Evolutionary conservation across 2,329 filamentous ascomycete genomes (phyloP).

Genomic region (Uncinocarpus reesii): DNA sequence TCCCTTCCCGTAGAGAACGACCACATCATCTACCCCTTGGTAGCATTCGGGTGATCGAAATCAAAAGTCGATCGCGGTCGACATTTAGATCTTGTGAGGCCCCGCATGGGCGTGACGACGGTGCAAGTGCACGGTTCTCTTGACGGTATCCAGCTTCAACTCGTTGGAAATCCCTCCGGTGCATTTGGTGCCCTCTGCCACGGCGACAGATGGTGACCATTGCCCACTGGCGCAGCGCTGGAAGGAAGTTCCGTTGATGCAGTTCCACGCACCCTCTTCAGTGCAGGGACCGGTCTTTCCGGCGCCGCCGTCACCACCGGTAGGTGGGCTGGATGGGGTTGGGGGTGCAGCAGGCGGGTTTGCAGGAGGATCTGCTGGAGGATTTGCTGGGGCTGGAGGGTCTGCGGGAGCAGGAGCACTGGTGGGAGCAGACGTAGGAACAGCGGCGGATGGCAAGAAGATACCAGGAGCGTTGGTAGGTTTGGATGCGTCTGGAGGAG

Average conservation of each 20-base stretch:
- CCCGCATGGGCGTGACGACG: constrained; percentile 21
- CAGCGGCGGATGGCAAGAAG: neutral
- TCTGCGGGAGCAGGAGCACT: constrained; percentile 13
- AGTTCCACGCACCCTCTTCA: constrained; percentile 50
- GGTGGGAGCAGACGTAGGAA: constrained; percentile 18
- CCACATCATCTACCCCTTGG: too few relatives aligned
- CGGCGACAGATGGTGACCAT: constrained; percentile 43
- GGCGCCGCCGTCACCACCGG: constrained; percentile 11
- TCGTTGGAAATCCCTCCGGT: constrained; percentile 16
- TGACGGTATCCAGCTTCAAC: constrained; percentile 2
- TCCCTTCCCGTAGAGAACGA: neutral
- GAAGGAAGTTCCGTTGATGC: constrained; percentile 46
- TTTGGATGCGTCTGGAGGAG: neutral
- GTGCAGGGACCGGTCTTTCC: constrained; percentile 31
- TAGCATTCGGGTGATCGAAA: neutral
- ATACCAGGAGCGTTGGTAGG: constrained; percentile 6
- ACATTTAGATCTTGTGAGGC: neutral
- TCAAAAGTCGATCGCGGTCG: neutral
- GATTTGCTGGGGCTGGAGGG: neutral
- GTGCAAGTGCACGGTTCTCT: constrained; percentile 22
- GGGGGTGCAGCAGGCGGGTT: too few relatives aligned
- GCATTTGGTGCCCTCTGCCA: constrained; percentile 49
- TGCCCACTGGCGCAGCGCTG: constrained; percentile 52
- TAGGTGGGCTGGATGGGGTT: too few relatives aligned
- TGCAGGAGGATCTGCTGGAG: constrained; percentile 3